These are phyloP conservation scores for Rhynchospora tenuis DNA, from an alignment of 176 grass and related monocot genomes.

Conservation along the genomic window DNA sequence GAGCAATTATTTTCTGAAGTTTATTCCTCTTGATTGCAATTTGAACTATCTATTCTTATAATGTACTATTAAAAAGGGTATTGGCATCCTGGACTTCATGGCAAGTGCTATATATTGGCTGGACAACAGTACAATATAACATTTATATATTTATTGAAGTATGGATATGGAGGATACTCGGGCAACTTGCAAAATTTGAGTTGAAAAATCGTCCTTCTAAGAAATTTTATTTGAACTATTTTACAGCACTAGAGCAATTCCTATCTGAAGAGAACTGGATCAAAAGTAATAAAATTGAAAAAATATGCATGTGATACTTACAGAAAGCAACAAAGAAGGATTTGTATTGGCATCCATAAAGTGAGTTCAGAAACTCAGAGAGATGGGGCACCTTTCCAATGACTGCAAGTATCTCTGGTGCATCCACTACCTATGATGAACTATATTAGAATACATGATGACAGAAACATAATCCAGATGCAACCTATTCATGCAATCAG, in stretches of 20 bases:
- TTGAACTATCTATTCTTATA: neutral
- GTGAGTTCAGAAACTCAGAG: conserved; percentile 89
- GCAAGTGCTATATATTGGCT: neutral
- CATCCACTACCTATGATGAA: conserved; percentile 73
- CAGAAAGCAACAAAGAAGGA: conserved; percentile 93
- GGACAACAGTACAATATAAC: neutral
- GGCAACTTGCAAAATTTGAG: neutral
- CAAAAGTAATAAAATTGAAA: neutral
- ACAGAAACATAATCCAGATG: neutral
- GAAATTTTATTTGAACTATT: neutral
- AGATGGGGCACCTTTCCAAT: conserved; percentile 90
- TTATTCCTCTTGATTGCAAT: neutral
- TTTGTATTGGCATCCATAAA: conserved; percentile 92
- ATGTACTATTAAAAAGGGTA: neutral
- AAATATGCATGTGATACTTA: conserved; percentile 40
- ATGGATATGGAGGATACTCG: neutral
- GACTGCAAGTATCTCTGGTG: conserved; percentile 91
- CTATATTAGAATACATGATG: conserved; percentile 18
- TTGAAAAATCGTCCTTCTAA: neutral
- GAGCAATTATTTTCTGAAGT: conserved; percentile 22
- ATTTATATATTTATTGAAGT: neutral
- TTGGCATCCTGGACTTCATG: neutral
- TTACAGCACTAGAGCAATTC: neutral
- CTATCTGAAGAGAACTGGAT: neutral
- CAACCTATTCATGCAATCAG: neutral